Conservation (phyloP, 129 eudicot species). For the Smallanthus sonchifolius region DNA sequence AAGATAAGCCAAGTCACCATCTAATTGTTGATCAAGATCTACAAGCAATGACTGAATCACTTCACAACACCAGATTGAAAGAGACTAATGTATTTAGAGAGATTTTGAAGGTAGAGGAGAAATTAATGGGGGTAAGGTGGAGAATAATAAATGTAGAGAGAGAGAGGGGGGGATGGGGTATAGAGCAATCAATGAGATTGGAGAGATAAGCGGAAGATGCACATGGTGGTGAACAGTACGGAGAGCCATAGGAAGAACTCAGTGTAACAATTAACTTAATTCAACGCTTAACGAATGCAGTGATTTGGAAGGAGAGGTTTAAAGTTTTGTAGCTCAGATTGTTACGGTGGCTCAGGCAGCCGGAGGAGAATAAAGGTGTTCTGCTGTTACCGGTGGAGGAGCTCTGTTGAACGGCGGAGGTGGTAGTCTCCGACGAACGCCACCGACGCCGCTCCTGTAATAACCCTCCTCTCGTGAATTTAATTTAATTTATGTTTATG, state of each 20-base stretch:
- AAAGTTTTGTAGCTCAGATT: too few relatives aligned
- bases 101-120: slow-evolving; percentile 5
- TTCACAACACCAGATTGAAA: slow-evolving; percentile 3
- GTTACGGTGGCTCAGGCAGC: not conserved
- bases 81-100: too few relatives aligned
- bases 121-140: slow-evolving; percentile 31
- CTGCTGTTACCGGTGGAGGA: slow-evolving; percentile 16
- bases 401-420: not conserved
- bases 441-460: slow-evolving; percentile 2
- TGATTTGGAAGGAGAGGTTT: too few relatives aligned
- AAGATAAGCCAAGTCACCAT: not conserved
- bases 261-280: not conserved
- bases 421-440: not conserved
- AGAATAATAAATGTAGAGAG: slow-evolving; percentile 29
- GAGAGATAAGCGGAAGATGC: slow-evolving; percentile 29
- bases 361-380: not conserved
- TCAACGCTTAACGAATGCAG: not conserved
- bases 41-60: not conserved
- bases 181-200: slow-evolving; percentile 24
- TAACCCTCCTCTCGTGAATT: slow-evolving; percentile 10
- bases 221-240: slow-evolving; percentile 23
- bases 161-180: not conserved
- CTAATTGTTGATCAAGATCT: not conserved
- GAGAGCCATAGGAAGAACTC: not conserved
- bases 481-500: not conserved